phyloP scores from a whole-genome alignment of 768 basidiomycete genomes.

The Trametes cinnabarina region DNA sequence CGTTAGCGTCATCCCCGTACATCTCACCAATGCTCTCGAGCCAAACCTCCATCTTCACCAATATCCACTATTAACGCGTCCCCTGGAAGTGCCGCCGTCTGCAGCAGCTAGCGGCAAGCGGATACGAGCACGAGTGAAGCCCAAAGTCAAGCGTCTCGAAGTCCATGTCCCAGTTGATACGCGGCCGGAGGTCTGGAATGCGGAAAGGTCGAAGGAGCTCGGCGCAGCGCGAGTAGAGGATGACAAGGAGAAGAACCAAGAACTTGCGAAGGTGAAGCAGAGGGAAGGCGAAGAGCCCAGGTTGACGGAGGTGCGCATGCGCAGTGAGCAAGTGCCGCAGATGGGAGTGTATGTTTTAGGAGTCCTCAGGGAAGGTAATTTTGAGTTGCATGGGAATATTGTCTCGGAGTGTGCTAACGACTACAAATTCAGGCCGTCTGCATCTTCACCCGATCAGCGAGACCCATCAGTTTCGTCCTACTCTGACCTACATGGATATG shows the following conservation, averaged over 20 bases:
- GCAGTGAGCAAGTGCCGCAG: slow-evolving; percentile 68
- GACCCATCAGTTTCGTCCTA: slow-evolving; percentile 80
- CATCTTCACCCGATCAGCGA: slow-evolving; percentile 77
- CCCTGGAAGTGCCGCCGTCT: slow-evolving; percentile 75
- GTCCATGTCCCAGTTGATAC: slow-evolving; percentile 82
- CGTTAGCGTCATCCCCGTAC: slow-evolving; percentile 67
- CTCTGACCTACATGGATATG: slow-evolving; percentile 76
- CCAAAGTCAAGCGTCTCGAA: slow-evolving; percentile 59
- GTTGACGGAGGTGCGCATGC: slow-evolving; percentile 66
- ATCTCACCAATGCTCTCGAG: slow-evolving; percentile 58
- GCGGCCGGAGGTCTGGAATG: slow-evolving; percentile 78
- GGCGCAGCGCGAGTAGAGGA: slow-evolving; percentile 68
- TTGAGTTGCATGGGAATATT: neutral
- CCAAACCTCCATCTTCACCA: slow-evolving; percentile 77
- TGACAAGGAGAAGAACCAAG: slow-evolving; percentile 77
- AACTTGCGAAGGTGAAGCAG: slow-evolving; percentile 39
- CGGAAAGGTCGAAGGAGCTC: slow-evolving; percentile 62
- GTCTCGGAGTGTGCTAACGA: slow-evolving; percentile 6
- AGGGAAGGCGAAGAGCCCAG: slow-evolving; percentile 57
- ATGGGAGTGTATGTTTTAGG: slow-evolving; percentile 74
- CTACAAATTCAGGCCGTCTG: slow-evolving; percentile 50
- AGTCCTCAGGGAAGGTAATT: slow-evolving; percentile 66
- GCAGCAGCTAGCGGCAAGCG: slow-evolving; percentile 70
- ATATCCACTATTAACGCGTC: slow-evolving; percentile 72
- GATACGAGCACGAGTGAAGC: slow-evolving; percentile 72